Conservation (phyloP, 257 asterid species). For the Solanum chilense region DNA sequence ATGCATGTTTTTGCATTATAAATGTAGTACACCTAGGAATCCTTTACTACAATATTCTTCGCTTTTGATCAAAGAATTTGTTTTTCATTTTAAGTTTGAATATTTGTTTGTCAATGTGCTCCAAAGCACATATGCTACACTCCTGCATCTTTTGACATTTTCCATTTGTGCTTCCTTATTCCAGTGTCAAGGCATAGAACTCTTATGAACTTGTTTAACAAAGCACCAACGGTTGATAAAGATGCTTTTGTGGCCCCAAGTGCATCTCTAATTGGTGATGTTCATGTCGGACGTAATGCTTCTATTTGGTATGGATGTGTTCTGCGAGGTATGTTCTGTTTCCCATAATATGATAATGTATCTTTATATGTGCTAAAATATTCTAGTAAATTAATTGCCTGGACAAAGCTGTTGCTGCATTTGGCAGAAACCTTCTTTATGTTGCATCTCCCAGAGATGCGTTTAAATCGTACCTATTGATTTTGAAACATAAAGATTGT, state of each 20-base stretch:
- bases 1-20: not conserved
- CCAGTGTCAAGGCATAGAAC: slow-evolving; percentile 20
- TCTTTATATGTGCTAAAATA: not conserved
- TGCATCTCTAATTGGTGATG: slow-evolving; percentile 10
- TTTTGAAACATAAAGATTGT: not conserved
- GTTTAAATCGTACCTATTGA: not conserved
- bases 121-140: not conserved
- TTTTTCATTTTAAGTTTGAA: not conserved
- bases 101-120: not conserved
- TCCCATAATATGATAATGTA: not conserved
- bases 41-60: not conserved
- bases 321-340: slow-evolving; percentile 5
- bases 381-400: not conserved
- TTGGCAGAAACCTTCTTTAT: not conserved
- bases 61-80: not conserved
- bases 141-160: not conserved
- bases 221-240: slow-evolving; percentile 6
- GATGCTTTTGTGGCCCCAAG: slow-evolving; percentile 26
- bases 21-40: not conserved
- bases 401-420: not conserved
- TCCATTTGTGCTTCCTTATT: not conserved
- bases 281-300: not conserved
- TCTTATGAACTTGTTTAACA: slow-evolving; percentile 7
- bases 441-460: not conserved
- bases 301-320: slow-evolving; percentile 16